These are phyloP conservation scores for Tetracladium setigerum DNA, from an alignment of 495 filamentous ascomycete species.

Conservation along the genomic window DNA sequence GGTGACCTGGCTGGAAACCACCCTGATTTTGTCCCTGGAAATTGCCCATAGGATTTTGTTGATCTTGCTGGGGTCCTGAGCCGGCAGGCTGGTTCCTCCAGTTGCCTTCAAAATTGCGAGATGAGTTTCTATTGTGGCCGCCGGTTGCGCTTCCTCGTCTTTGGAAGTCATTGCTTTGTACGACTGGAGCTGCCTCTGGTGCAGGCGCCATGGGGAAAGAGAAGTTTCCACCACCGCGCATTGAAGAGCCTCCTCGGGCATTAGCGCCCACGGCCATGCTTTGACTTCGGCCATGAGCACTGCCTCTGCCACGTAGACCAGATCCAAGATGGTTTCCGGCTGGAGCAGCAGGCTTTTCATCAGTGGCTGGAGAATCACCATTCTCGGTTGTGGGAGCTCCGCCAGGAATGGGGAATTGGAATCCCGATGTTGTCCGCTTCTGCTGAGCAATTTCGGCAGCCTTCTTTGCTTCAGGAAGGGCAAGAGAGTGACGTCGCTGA, in stretches of 20 bases:
- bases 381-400: constrained; percentile 44
- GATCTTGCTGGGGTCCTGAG: constrained; percentile 38
- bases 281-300: constrained; percentile 52
- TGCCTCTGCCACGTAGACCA: constrained; percentile 34
- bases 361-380: constrained; percentile 32
- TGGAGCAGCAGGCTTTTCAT: constrained; percentile 40
- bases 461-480: constrained; percentile 93
- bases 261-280: constrained; percentile 50
- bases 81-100: constrained; percentile 77
- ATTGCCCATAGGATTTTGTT: constrained; percentile 44
- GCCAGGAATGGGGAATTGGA: constrained; percentile 88
- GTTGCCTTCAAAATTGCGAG: constrained; percentile 94
- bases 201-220: constrained; percentile 20
- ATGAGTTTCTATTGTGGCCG: constrained; percentile 69
- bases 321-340: constrained; percentile 21
- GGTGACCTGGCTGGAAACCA: constrained; percentile 88
- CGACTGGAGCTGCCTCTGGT: constrained; percentile 22
- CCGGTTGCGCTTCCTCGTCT: constrained; percentile 56
- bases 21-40: constrained; percentile 55
- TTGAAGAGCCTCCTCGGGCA: constrained; percentile 32
- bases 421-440: constrained; percentile 85
- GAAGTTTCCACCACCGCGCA: constrained; percentile 32
- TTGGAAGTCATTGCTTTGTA: constrained; percentile 47
- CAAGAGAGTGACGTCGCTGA: constrained; percentile 89
- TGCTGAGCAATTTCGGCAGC: constrained; percentile 95